Evolutionary conservation across 139 green algal species (phyloP).

Genomic region (Chlorella ohadii): DNA sequence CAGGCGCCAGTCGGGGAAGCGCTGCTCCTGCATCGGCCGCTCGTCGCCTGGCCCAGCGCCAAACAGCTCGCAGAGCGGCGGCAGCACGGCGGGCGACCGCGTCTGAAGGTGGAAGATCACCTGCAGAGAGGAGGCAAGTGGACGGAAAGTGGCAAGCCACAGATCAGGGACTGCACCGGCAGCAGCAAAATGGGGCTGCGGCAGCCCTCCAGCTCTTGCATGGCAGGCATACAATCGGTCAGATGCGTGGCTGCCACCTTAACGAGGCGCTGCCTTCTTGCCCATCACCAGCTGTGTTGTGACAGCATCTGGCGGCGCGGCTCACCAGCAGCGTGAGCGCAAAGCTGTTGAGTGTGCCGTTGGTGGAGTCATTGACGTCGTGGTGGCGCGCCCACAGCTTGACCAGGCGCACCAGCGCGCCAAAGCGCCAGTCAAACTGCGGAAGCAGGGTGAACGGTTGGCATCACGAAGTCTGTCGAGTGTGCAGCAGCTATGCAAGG

Average conservation of each 20-base stretch:
- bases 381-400: conserved; percentile 83
- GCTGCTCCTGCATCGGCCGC: conserved; percentile 42
- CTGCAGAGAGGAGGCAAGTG: conserved; percentile 12
- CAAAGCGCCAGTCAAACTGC: conserved; percentile 49
- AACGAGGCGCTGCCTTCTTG: no score
- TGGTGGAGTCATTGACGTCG: conserved; percentile 73
- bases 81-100: conserved; percentile 46
- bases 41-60: background rate
- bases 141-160: no score
- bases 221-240: no score
- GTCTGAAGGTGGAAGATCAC: conserved; percentile 62
- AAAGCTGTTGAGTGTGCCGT: conserved; percentile 85
- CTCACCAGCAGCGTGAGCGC: conserved; percentile 78
- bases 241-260: no score
- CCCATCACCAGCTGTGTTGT: no score
- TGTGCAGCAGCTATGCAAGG: no score
- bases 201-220: no score
- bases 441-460: no score
- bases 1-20: conserved; percentile 8
- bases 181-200: no score
- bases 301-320: no score
- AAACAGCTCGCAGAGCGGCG: conserved; percentile 54
- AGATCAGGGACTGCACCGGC: no score
- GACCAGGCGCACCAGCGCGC: conserved; percentile 64
- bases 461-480: background rate